A percentile compares a stretch with the other conserved stretches of the same genome.
Conservation (phyloP, 2,329 filamentous ascomycete genomes). For the Plenodomus biglobosus region DNA sequence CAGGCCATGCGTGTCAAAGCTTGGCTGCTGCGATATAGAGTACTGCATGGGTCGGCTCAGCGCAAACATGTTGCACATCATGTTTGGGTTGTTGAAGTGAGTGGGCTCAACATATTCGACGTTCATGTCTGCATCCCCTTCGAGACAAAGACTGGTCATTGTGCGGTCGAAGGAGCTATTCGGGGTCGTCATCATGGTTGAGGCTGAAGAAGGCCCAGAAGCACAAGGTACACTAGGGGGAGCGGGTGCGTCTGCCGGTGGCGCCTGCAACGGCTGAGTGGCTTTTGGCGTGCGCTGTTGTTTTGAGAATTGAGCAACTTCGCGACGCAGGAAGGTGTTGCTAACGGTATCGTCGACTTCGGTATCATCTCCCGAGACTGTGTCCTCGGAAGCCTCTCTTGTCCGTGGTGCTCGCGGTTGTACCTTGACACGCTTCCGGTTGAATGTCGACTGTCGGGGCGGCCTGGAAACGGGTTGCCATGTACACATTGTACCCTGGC, state of each 20-base stretch:
- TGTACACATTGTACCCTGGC: constrained; percentile 23
- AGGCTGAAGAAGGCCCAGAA: not conserved
- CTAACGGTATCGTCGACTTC: not conserved
- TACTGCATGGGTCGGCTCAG: constrained; percentile 10
- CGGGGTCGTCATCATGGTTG: not conserved
- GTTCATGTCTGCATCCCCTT: constrained; percentile 13
- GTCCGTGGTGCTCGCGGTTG: not conserved
- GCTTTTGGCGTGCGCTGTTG: not conserved
- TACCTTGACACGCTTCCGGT: constrained; percentile 16
- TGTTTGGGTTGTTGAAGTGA: constrained; percentile 1
- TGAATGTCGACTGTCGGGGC: constrained; percentile 8
- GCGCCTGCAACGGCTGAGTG: not conserved
- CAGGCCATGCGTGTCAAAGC: constrained; percentile 5
- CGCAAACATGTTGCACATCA: constrained; percentile 2
- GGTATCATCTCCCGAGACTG: constrained; percentile 23
- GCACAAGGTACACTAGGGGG: not conserved
- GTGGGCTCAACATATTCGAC: constrained; percentile 7
- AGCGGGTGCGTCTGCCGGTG: not conserved
- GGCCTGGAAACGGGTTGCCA: constrained; percentile 28
- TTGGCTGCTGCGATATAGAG: constrained; percentile 1
- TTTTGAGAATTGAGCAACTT: not conserved
- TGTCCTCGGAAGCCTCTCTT: constrained; percentile 3
- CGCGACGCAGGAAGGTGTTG: constrained; percentile 1
- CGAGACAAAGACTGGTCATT: constrained; percentile 5
- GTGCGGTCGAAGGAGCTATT: constrained; percentile 12